Percentiles rank a stretch among this genome's conserved stretches.
phyloP scores from a whole-genome alignment of 2,329 filamentous ascomycete genomes.

The Oidium heveae region DNA sequence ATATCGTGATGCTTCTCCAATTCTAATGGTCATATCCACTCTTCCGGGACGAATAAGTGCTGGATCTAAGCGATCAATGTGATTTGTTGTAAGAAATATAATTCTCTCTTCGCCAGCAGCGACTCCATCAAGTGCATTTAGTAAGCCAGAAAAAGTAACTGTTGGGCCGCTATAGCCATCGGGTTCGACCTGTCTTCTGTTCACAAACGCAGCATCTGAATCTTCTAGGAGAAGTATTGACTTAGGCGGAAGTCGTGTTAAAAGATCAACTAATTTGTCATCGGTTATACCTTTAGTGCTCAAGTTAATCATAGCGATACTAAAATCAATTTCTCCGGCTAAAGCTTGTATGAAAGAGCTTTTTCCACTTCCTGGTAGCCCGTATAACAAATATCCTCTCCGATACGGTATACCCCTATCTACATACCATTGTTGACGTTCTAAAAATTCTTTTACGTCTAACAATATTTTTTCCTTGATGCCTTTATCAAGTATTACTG shows the following conservation, averaged over 20 bases:
- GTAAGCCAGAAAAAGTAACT: slow-evolving; percentile 66
- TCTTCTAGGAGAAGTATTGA: slow-evolving; percentile 32
- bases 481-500: slow-evolving; percentile 64
- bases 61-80: slow-evolving; percentile 63
- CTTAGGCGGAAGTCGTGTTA: slow-evolving; percentile 23
- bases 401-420: slow-evolving; percentile 52
- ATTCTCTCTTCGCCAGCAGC: slow-evolving; percentile 85
- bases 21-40: slow-evolving; percentile 76
- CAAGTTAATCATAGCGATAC: slow-evolving; percentile 26
- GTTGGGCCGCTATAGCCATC: slow-evolving; percentile 12
- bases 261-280: slow-evolving; percentile 23
- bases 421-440: slow-evolving; percentile 68
- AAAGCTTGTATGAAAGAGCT: slow-evolving; percentile 91
- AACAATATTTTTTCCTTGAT: slow-evolving; percentile 28
- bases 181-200: slow-evolving; percentile 31
- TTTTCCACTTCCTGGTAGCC: slow-evolving; percentile 53
- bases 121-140: slow-evolving; percentile 75
- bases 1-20: slow-evolving; percentile 66
- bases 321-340: slow-evolving; percentile 37
- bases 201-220: slow-evolving; percentile 23
- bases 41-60: slow-evolving; percentile 75
- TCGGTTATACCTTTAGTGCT: slow-evolving; percentile 30
- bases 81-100: slow-evolving; percentile 86
- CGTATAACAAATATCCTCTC: slow-evolving; percentile 55
- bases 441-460: slow-evolving; percentile 26